Evolutionary conservation across 495 filamentous ascomycete genomes (phyloP), one percentile per base, ranked within the genome.

Genomic region (Aspergillus kassunensis): DNA sequence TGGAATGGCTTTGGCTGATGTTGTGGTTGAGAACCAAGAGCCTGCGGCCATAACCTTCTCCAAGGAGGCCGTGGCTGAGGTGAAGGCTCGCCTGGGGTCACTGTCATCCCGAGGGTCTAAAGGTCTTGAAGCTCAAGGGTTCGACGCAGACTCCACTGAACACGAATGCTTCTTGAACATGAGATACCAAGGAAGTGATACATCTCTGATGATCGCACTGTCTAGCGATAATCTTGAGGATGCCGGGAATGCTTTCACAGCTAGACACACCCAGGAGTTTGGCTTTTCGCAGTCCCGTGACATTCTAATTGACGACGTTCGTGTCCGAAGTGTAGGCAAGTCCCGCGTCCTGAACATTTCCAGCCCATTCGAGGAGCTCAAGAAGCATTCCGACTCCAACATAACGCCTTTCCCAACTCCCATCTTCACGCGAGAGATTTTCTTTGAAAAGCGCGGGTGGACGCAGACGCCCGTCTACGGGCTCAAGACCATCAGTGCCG

Each of bases 1-100:
- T 56, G 93, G 93, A 13, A 97, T 98, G 92, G 90, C 90, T 3
- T 67, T 98, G 19, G 93, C 93, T 5, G 92, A 98, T 62, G 91
- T 96, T 0, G 92, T 97, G 11, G 88, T 96, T 43, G 93, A 98
- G 68, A 76, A 83, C 29, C 91, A 97, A 59, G 90, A 92, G 58
- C 93, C 93, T 6, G 89, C 90, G 36, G 93, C 90, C 3, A 60
- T 65, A 36, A 62, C 51, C 29, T 75, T 65, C 58, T 55, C 56
- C 19, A 36, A 57, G 31, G 27, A 36, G 1, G 42, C 51, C 9
- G 51, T 57, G 27, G 19, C 49, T 16, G 53, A 44, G 20, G 47
- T 57, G 7, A 45, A 43, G 13, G 47, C 37, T 1, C 44, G 54
- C 12, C 36, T 57, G 4, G 56, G 51, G 6, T 42, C 31, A 10